Base-by-base conservation (phyloP, 2,329 filamentous ascomycete species). In the Westerdykella aurantiaca region DNA sequence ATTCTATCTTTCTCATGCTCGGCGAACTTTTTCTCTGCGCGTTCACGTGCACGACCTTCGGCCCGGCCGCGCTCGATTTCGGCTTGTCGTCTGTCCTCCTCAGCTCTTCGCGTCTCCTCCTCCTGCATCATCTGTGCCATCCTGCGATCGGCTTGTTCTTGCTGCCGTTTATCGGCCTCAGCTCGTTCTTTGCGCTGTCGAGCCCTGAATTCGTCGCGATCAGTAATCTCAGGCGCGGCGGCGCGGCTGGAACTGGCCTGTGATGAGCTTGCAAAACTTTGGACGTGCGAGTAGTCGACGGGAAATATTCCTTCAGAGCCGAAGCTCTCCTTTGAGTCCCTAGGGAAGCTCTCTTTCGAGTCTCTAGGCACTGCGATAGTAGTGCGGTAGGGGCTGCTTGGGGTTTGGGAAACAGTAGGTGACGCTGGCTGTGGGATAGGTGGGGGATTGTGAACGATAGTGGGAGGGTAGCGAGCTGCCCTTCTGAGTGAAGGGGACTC, bases 371-470 rank as follows among this genome's bases (percentile, higher is more conserved):
- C 42, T 5, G 55, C 45, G 13, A 56, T 47, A 2, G 50, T 48
- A 11, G 50, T 57, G 16, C 48, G 56, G 38, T 62, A 63, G 7
- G 45, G 34, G 10, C 44, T 50, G 12, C 41, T 37, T 10, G 39
- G 42, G 13, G 48, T 16, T 9, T 48, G 47, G 7, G 43, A 49
- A 40, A 37, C 31, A 11, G 39, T 46, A 12, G 56, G 52, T 5
- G 56, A 57, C 6, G 56, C 40, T 9, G 53, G 52, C 17, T 43
- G 39, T n/a, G 14, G 33, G 13, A 37, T 37, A 31, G 52, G 38
- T 13, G 47, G 44, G 5, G 58, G 45, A 37, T 66, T 55, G 45
- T 67, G 63, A 5, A 66, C 52, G 14, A 63, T 48, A 2, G 60
- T 53, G 0, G 54, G 51, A 39, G 53, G 52, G 22, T 57, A 49